These are phyloP conservation scores for Jatropha multifida DNA, from an alignment of 441 rosid species.

Conservation along the genomic window DNA sequence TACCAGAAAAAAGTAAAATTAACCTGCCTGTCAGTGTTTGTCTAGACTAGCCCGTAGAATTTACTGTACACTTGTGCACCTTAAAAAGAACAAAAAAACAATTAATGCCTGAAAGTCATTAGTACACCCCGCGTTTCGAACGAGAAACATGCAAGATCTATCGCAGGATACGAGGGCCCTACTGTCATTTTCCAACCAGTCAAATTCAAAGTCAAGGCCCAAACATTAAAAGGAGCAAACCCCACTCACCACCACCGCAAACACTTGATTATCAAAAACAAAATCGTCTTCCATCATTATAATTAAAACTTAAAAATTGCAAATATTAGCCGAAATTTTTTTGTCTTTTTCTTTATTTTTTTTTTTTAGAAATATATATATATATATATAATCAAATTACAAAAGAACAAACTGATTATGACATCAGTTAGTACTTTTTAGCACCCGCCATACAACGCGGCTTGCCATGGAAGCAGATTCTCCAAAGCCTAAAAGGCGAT, in stretches of 20 bases:
- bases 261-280: conserved; percentile 16
- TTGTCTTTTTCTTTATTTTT: conserved; percentile 1
- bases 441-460: conserved; percentile 25
- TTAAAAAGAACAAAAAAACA: not conserved
- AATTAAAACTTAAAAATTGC: not conserved
- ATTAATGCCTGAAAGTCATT: conserved; percentile 5
- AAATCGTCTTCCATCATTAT: not conserved
- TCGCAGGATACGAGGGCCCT: conserved; percentile 1
- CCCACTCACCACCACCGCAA: not conserved
- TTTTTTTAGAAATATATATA: not conserved
- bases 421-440: not conserved
- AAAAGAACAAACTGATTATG: not conserved
- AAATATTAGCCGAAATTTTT: not conserved
- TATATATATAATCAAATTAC: not conserved
- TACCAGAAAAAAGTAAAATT: not conserved
- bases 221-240: conserved; percentile 7
- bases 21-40: not conserved
- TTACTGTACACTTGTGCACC: not conserved
- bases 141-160: not conserved
- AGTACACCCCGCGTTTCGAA: not conserved
- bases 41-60: not conserved
- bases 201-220: conserved; percentile 20
- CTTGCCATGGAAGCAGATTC: conserved; percentile 15
- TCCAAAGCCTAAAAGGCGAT: not conserved
- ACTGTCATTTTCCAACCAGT: not conserved